Evolutionary conservation across 2,329 filamentous ascomycete genomes (phyloP).

Genomic region (Claviceps pusilla): DNA sequence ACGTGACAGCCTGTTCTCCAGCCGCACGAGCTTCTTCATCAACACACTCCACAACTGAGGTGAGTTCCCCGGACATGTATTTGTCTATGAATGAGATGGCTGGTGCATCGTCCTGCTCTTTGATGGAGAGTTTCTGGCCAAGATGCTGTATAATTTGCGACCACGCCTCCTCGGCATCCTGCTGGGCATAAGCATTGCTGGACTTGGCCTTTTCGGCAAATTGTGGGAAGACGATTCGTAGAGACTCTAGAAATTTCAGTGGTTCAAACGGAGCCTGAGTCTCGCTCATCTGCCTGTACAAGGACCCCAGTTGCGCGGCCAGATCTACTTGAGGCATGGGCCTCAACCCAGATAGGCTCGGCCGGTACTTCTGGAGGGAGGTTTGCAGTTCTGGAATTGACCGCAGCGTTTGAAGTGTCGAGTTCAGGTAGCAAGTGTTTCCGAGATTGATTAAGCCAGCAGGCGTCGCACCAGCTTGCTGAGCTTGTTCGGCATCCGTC

Average conservation of each 20-base stretch:
- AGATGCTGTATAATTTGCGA: constrained; percentile 83
- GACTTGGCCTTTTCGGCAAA: constrained; percentile 81
- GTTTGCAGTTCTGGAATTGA: constrained; percentile 82
- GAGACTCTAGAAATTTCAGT: constrained; percentile 62
- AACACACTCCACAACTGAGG: constrained; percentile 67
- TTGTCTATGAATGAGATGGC: constrained; percentile 70
- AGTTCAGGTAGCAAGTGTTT: constrained; percentile 98
- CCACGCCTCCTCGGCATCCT: constrained; percentile 97
- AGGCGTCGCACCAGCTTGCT: constrained; percentile 68
- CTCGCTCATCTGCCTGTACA: constrained; percentile 80
- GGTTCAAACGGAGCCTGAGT: constrained; percentile 82
- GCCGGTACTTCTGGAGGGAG: constrained; percentile 48
- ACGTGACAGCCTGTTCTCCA: constrained; percentile 54
- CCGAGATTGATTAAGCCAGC: constrained; percentile 83
- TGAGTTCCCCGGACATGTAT: constrained; percentile 74
- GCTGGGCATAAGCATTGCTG: constrained; percentile 80
- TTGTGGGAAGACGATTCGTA: constrained; percentile 72
- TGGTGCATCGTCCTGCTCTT: constrained; percentile 31
- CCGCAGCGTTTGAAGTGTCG: constrained; percentile 81
- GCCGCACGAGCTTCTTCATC: constrained; percentile 61
- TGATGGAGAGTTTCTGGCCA: constrained; percentile 59
- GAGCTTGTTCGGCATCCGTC: constrained; percentile 83
- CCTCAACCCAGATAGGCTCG: constrained; percentile 21
- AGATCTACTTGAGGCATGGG: constrained; percentile 47
- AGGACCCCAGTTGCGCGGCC: constrained; percentile 59